Conservation (phyloP, 768 basidiomycete species). For the Lyophyllum atratum region DNA sequence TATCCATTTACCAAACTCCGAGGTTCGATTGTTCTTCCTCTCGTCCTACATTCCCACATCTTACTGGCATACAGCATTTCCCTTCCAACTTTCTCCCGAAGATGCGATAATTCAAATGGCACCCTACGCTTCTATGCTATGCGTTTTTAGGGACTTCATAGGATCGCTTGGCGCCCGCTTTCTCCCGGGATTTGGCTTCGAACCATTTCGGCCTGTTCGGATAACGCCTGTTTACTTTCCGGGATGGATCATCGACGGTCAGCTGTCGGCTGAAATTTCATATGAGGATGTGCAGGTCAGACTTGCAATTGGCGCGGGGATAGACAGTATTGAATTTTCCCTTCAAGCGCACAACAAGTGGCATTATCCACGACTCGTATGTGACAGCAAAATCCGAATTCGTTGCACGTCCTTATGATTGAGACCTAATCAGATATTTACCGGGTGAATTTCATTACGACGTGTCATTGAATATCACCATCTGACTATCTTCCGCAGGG, state of each 20-base stretch:
- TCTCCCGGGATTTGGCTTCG: conserved; percentile 39
- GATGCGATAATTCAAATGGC: conserved; percentile 44
- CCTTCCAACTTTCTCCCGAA: conserved; percentile 49
- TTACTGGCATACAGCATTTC: conserved; percentile 40
- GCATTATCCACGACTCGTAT: conserved; percentile 47
- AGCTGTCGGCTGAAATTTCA: conserved; percentile 42
- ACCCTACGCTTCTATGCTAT: conserved; percentile 29
- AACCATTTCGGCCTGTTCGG: conserved; percentile 43
- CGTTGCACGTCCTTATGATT: conserved; percentile 11
- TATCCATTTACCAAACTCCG: conserved; percentile 37
- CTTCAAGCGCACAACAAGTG: conserved; percentile 30
- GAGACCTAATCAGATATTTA: conserved; percentile 37
- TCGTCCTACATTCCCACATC: not conserved
- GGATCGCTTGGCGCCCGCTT: conserved; percentile 35
- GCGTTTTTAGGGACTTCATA: conserved; percentile 21
- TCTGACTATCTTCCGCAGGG: conserved; percentile 30
- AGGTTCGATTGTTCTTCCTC: conserved; percentile 25
- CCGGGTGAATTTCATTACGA: conserved; percentile 35
- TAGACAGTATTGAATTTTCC: not conserved
- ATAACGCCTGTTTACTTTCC: conserved; percentile 62
- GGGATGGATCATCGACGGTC: conserved; percentile 61
- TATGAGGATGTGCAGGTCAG: conserved; percentile 26
- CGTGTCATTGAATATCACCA: not conserved
- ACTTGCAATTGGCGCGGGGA: conserved; percentile 1
- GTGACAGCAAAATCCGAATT: conserved; percentile 25